A percentile compares a stretch with the other conserved stretches of the same genome.
Conservation (phyloP, 2,329 filamentous ascomycete species). For the Xylariomycetidae sp. region DNA sequence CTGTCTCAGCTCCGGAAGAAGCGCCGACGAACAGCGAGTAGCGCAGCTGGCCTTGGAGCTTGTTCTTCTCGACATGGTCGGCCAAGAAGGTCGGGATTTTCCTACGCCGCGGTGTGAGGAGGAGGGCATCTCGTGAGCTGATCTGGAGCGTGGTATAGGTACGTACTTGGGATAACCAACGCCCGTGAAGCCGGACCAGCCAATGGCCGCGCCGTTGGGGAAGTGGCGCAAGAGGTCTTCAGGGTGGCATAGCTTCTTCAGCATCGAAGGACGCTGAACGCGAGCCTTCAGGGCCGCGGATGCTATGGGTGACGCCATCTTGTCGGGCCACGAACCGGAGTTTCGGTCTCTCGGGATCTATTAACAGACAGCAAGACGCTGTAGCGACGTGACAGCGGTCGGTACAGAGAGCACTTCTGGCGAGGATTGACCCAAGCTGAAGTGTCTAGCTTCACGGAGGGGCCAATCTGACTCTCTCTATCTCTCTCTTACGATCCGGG, state of each 20-base stretch:
- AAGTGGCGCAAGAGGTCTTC: slow-evolving; percentile 77
- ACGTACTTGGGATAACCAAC: slow-evolving; percentile 82
- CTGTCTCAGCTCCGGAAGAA: slow-evolving; percentile 83
- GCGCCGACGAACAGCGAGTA: slow-evolving; percentile 86
- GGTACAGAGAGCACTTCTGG: no score
- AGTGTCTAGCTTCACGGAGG: no score
- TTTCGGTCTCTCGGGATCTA: not conserved
- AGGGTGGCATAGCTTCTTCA: slow-evolving; percentile 72
- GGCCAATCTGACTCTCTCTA: no score
- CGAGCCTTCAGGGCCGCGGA: slow-evolving; percentile 72
- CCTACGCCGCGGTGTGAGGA: slow-evolving; percentile 36
- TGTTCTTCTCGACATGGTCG: slow-evolving; percentile 84
- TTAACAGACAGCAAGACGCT: no score
- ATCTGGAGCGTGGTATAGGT: not conserved
- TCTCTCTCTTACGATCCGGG: no score
- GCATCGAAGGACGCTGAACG: slow-evolving; percentile 67
- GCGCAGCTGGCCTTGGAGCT: slow-evolving; percentile 73
- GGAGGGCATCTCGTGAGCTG: no score
- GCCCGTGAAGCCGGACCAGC: slow-evolving; percentile 88
- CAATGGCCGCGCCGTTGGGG: slow-evolving; percentile 78
- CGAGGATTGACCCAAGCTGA: no score
- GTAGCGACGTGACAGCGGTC: no score
- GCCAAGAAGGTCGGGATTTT: slow-evolving; percentile 79
- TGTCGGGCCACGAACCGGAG: no score
- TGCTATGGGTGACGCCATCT: slow-evolving; percentile 48